phyloP scores from a whole-genome alignment of 257 asterid species.

The Ilex aquifolium region DNA sequence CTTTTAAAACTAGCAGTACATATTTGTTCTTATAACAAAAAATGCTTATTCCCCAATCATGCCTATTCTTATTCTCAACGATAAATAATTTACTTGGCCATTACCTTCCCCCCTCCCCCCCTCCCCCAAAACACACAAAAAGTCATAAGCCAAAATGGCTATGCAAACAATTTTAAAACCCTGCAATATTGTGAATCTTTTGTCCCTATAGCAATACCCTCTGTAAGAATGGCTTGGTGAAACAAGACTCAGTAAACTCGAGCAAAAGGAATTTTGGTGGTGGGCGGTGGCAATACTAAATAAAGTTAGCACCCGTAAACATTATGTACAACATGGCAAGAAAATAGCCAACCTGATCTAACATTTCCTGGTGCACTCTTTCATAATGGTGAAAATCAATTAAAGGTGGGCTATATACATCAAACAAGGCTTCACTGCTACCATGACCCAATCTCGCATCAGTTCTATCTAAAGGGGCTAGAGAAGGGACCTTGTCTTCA shows the following conservation, averaged over 20 bases:
- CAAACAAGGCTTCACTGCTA: conserved; percentile 35
- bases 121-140: too few species aligned
- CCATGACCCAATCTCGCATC: conserved; percentile 40
- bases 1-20: too few species aligned
- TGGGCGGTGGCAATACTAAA: not conserved
- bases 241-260: too few species aligned
- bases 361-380: conserved; percentile 55
- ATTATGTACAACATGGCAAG: conserved; percentile 11
- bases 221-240: too few species aligned
- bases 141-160: too few species aligned
- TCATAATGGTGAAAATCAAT: conserved; percentile 61
- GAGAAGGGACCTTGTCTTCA: conserved; percentile 30
- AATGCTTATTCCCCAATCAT: not conserved
- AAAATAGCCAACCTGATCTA: conserved; percentile 40
- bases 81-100: too few species aligned
- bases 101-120: too few species aligned
- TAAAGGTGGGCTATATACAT: conserved; percentile 54
- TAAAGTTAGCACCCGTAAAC: not conserved
- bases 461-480: conserved; percentile 27
- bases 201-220: too few species aligned
- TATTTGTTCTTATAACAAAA: too few species aligned
- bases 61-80: not conserved
- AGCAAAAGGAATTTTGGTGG: too few species aligned
- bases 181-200: too few species aligned
- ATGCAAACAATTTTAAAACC: too few species aligned